Percentiles rank a stretch among this genome's conserved stretches.
These are phyloP conservation scores for Albifimbria verrucaria DNA, from an alignment of 2,329 filamentous ascomycete species.

Conservation along the genomic window DNA sequence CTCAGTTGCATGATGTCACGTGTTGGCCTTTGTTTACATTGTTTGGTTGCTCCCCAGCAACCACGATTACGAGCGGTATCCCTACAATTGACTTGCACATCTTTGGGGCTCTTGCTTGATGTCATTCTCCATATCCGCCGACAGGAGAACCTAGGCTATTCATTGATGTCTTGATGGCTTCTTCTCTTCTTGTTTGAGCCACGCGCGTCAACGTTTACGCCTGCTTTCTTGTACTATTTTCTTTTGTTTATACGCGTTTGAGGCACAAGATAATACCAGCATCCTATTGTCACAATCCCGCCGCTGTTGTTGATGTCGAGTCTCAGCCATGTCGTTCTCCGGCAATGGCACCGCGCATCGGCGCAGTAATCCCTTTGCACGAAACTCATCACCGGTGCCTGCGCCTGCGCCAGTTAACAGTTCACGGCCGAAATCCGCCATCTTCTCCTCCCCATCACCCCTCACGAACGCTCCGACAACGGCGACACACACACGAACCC, in stretches of 20 bases:
- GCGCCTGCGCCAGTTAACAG: conserved; percentile 55
- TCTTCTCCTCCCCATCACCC: conserved; percentile 61
- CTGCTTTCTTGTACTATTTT: neutral
- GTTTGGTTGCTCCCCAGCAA: neutral
- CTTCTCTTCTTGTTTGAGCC: neutral
- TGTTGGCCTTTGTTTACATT: neutral
- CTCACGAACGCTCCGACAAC: conserved; percentile 34
- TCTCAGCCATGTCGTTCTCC: conserved; percentile 31
- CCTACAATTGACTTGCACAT: no score
- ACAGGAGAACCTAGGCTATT: neutral
- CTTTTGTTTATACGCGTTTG: conserved; percentile 18
- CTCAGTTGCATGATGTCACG: no score
- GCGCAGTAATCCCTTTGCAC: conserved; percentile 77
- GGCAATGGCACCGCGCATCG: conserved; percentile 53
- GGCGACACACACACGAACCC: conserved; percentile 63
- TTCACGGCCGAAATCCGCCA: conserved; percentile 70
- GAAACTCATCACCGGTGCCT: conserved; percentile 55
- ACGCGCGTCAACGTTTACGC: neutral
- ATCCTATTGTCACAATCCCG: conserved; percentile 7
- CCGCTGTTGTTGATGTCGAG: conserved; percentile 22
- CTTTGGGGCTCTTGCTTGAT: neutral
- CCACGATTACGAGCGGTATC: no score
- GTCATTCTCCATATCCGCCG: neutral
- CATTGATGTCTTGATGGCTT: neutral
- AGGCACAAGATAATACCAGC: neutral